Evolutionary conservation across 2,329 filamentous ascomycete species (phyloP).

Genomic region (Diplodia intermedia): DNA sequence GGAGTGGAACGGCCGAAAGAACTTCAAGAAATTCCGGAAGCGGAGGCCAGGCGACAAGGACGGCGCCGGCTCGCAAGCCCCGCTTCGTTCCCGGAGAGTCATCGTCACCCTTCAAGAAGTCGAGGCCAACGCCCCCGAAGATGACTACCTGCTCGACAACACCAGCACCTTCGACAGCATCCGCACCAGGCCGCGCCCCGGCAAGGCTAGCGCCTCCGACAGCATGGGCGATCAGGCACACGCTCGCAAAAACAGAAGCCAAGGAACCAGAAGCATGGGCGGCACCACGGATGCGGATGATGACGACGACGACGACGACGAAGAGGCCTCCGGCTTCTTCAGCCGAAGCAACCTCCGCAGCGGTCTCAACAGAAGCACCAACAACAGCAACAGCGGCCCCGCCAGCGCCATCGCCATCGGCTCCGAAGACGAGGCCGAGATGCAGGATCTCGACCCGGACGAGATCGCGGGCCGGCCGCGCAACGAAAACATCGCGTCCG

Average conservation of each 20-base stretch:
- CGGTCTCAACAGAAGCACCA: neutral
- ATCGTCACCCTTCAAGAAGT: conserved; percentile 77
- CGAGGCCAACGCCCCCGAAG: conserved; percentile 57
- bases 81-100: conserved; percentile 59
- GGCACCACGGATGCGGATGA: conserved; percentile 29
- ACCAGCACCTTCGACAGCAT: neutral
- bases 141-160: conserved; percentile 42
- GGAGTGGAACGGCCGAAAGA: conserved; percentile 90
- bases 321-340: conserved; percentile 38
- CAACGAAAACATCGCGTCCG: conserved; percentile 31
- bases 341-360: neutral
- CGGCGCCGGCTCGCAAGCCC: conserved; percentile 45
- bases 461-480: conserved; percentile 40
- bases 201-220: conserved; percentile 26
- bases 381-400: neutral
- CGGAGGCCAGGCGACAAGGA: conserved; percentile 53
- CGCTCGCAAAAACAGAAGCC: neutral
- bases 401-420: conserved; percentile 1
- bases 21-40: conserved; percentile 87
- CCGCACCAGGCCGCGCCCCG: conserved; percentile 19
- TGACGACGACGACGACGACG: conserved; percentile 43
- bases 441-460: conserved; percentile 49
- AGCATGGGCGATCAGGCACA: neutral
- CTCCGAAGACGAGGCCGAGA: conserved; percentile 8
- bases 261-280: conserved; percentile 10